Evolutionary conservation across 73 alveolate species (phyloP), one percentile per base, ranked within the genome.

Genomic region (Paramecium tetraurelia): DNA sequence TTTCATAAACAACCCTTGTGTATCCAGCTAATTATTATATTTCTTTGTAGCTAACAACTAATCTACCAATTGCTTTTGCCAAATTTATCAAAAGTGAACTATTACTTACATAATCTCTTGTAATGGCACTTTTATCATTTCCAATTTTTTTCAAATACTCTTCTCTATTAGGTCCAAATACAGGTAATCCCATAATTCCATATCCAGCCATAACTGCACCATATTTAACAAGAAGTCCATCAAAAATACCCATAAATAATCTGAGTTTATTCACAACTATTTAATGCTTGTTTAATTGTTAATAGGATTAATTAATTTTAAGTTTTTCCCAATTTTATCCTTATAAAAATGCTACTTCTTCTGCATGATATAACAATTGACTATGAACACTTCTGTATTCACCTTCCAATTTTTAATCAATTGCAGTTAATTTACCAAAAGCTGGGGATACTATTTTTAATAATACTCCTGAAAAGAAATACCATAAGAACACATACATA

Each of bases 201-300:
- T 97, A 97, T 41, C 98, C 99, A 11, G 95, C 98, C 95, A 97
- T 92, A 77, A 96, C 97, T 21, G 99, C 99, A 20, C 99, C 99
- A 92, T 97, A 97, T 94, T 97, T 97, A 46, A 95, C 98, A 16
- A 97, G 94, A 97, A 97, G 92, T 14, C 98, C 94, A 85, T 97
- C 99, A 85, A 95, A 97, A 48, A 96, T 95, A 16, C 99, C 99
- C 99, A 97, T 97, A 77, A 85, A 90, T 94, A 97, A 80, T 84
- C 96, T 93, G 63, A 89, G 31, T 44, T 70, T 83, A 63, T 70
- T 88, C 14, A 88, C 94, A 41, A 70, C 72, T 58, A 75, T 92
- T 59, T 96, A 87, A 86, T 97, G 99, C 2, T 76, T 20, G 57
- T 86, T 87, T 1, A 97, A 92, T 43, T 59, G 93, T 40, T 63